Conservation (phyloP, 75 land plant species). For the Selaginella moellendorffii region DNA sequence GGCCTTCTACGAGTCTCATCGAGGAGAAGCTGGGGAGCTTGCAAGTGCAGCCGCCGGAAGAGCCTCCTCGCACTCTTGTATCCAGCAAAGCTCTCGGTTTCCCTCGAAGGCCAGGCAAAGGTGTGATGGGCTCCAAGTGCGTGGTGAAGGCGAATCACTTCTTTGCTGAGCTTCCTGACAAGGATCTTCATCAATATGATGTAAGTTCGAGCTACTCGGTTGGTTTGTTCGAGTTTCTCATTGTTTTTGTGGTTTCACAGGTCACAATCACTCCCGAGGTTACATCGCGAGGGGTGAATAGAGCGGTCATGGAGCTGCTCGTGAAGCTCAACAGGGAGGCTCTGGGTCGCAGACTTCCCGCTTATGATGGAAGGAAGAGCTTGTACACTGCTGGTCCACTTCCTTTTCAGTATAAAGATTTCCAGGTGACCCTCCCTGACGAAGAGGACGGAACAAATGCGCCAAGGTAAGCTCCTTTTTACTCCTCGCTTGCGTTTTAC, state of each 20-base stretch:
- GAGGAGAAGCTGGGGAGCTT: neutral
- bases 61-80: too few relatives aligned
- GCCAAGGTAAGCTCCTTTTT: neutral
- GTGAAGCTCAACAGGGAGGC: neutral
- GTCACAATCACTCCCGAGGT: slow-evolving; percentile 7
- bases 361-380: slow-evolving; percentile 9
- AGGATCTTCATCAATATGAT: slow-evolving; percentile 1
- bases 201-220: neutral
- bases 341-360: slow-evolving; percentile 1
- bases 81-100: neutral
- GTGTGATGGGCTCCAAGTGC: neutral
- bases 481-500: too few relatives aligned
- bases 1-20: neutral
- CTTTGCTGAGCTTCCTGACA: neutral
- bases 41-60: neutral
- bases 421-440: neutral
- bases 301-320: slow-evolving; percentile 2
- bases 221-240: neutral
- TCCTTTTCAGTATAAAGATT: slow-evolving; percentile 1
- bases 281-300: slow-evolving; percentile 1
- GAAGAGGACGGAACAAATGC: neutral
- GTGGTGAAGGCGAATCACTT: slow-evolving; percentile 2
- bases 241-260: neutral
- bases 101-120: slow-evolving; percentile 2
- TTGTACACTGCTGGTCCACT: slow-evolving; percentile 5